phyloP scores from a whole-genome alignment of 768 basidiomycete genomes.

The Russula sp. region DNA sequence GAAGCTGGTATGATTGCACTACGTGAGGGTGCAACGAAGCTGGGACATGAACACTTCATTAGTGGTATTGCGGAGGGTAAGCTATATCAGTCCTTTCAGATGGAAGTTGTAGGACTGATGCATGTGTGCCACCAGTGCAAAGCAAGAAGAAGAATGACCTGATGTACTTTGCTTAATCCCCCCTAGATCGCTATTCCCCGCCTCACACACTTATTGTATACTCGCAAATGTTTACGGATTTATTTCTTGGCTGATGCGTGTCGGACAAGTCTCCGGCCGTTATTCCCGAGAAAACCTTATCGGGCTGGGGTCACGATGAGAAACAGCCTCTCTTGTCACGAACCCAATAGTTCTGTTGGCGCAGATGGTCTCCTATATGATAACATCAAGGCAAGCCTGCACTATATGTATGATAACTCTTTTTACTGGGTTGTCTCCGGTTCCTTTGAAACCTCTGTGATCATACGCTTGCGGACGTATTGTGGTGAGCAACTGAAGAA shows the following conservation, averaged over 20 bases:
- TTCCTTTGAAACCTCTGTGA: too few relatives aligned
- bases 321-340: too few relatives aligned
- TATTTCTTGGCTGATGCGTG: background rate
- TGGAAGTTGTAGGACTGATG: conserved; percentile 18
- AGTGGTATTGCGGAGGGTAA: conserved; percentile 83
- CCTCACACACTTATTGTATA: conserved; percentile 13
- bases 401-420: background rate
- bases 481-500: too few relatives aligned
- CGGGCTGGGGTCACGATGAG: background rate
- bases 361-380: background rate
- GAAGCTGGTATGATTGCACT: conserved; percentile 99
- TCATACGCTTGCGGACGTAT: background rate
- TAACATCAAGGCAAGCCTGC: background rate
- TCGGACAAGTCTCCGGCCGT: background rate
- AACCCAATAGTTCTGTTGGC: background rate
- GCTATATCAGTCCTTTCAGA: conserved; percentile 22
- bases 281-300: background rate
- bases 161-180: conserved; percentile 78
- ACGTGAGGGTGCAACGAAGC: conserved; percentile 81
- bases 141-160: conserved; percentile 99
- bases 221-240: conserved; percentile 3
- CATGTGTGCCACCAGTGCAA: conserved; percentile 60
- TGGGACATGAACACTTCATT: conserved; percentile 94
- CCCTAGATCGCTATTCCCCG: conserved; percentile 8
- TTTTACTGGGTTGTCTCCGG: background rate